phyloP scores from a whole-genome alignment of 371 early-diverging fungal genomes.

The Encephalitozoon hellem region DNA sequence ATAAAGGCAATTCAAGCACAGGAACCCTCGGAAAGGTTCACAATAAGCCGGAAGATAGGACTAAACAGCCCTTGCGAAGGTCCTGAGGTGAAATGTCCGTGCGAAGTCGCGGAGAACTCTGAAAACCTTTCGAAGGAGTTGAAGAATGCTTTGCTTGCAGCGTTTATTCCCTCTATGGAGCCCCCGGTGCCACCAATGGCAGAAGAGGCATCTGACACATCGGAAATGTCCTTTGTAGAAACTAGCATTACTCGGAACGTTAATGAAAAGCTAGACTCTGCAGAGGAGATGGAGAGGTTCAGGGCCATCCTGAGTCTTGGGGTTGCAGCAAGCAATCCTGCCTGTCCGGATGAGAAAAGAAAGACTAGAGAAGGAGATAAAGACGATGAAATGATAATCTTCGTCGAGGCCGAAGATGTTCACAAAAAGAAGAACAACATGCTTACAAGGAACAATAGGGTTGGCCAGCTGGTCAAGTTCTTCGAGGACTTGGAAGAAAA shows the following conservation, averaged over 20 bases:
- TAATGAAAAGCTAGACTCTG: not conserved
- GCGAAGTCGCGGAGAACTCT: not conserved
- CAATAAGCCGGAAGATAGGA: not conserved
- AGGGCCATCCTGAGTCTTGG: not conserved
- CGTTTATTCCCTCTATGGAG: not conserved
- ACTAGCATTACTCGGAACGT: not conserved
- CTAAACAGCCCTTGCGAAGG: not conserved
- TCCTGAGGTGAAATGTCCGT: not conserved
- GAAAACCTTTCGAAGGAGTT: not conserved
- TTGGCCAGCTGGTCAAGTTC: conserved; percentile 24
- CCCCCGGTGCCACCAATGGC: not conserved
- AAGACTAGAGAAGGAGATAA: not conserved
- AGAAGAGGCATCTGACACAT: not conserved
- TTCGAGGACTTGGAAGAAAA: conserved; percentile 18
- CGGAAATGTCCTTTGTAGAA: not conserved
- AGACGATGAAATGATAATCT: conserved; percentile 4
- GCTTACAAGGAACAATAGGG: conserved; percentile 19
- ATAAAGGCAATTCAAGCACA: not conserved
- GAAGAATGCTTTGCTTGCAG: conserved; percentile 8
- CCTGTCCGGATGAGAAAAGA: not conserved
- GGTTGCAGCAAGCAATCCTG: not conserved
- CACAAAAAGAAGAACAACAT: not conserved
- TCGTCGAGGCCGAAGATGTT: not conserved
- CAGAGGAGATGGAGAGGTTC: not conserved
- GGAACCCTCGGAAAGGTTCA: not conserved